Base-by-base conservation (phyloP, 164 flowering plant species). In the Buxus sempervirens region DNA sequence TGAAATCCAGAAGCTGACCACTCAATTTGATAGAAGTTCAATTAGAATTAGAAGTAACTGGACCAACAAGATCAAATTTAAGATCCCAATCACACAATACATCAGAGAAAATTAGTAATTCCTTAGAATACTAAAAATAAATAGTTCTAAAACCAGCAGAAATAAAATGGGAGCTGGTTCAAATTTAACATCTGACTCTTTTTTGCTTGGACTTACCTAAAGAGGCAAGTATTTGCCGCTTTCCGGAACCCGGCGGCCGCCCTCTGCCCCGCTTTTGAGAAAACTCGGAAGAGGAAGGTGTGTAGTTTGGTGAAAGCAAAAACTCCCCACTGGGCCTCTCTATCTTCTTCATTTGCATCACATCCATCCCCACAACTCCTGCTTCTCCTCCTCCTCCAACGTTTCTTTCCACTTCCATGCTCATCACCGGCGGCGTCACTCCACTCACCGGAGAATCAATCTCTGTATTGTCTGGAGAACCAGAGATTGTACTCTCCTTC, bases 251-350 rank as follows among this genome's bases (percentile, higher is more conserved):
- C 41, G 85, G 70, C 55, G 87, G 83, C 77, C 88, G 75, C n/a
- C 92, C 94, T 56, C 90, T 81, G 12, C 90, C 84, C 67, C 82
- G 79, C 48, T 83, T 86, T 1, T 73, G 25, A 57, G 76, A 72
- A 73, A 70, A 77, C 4, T 73, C 81, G 15, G 67, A 41, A 16
- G 79, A 62, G 9, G 79, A 55, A 4, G 78, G 59, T 23, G 73
- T 32, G 42, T 71, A 79, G 0, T 72, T 71, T 13, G 85, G 79
- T 4, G 87, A 76, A 1, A 79, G 25, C 5, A 80, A 28, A 41
- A 62, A 18, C 1, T 81, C 80, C 18, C 88, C 93, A 22, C 88
- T 84, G 0, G 98, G 98, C 73, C 98, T 83, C 63, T 96, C 97
- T 71, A 93, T 82, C 65, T 81, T 88, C 83, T 87, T 88, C 77